A percentile compares a stretch with the other conserved stretches of the same genome.
Conservation (phyloP, 352 stramenopile genomes). For the Thalassiosira sp. region DNA sequence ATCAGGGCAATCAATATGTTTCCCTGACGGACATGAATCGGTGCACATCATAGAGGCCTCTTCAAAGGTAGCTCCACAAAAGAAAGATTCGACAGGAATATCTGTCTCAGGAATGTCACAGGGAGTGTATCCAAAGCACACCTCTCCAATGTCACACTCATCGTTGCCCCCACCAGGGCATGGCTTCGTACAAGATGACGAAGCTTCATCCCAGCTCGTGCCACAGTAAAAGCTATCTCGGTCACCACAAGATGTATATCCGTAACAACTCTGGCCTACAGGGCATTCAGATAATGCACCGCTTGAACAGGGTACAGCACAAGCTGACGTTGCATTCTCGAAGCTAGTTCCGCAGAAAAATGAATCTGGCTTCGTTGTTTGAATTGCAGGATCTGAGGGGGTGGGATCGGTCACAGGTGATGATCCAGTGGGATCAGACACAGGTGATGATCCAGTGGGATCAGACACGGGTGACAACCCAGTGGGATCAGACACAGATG, state of each 20-base stretch:
- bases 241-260: conserved; percentile 50
- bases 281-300: conserved; percentile 44
- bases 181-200: conserved; percentile 34
- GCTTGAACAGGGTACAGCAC: conserved; percentile 27
- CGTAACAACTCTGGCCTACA: conserved; percentile 51
- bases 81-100: conserved; percentile 60
- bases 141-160: conserved; percentile 34
- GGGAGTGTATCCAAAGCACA: conserved; percentile 48
- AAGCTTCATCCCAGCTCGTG: conserved; percentile 48
- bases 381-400: neutral
- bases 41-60: conserved; percentile 53
- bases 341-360: conserved; percentile 58
- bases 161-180: conserved; percentile 36
- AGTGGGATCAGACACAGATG: neutral
- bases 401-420: neutral
- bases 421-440: neutral
- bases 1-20: conserved; percentile 47
- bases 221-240: conserved; percentile 53
- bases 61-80: conserved; percentile 53
- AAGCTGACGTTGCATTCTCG: conserved; percentile 50
- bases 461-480: neutral
- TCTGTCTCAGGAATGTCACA: conserved; percentile 49
- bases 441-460: neutral
- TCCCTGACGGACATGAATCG: conserved; percentile 42
- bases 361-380: conserved; percentile 7